phyloP scores from a whole-genome alignment of 495 filamentous ascomycete genomes.

The Xylaria castorea region DNA sequence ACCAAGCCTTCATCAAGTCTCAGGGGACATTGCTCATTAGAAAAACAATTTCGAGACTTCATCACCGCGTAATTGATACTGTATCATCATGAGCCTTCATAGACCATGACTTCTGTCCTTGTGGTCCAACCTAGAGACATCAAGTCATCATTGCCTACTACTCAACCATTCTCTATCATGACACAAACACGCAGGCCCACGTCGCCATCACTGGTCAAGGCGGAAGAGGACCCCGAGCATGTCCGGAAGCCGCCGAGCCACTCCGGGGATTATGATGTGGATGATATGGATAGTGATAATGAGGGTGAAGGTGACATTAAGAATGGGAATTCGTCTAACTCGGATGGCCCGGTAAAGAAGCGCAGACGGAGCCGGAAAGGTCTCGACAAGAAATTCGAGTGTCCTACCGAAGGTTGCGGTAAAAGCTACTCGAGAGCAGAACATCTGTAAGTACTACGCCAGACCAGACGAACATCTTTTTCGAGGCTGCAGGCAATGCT shows the following conservation, averaged over 20 bases:
- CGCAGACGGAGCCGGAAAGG: conserved; percentile 85
- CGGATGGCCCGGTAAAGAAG: conserved; percentile 67
- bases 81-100: conserved; percentile 33
- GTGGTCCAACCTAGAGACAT: conserved; percentile 50
- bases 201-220: conserved; percentile 49
- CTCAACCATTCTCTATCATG: conserved; percentile 49
- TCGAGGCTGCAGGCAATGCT: conserved; percentile 24
- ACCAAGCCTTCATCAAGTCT: conserved; percentile 21
- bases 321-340: conserved; percentile 58
- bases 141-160: conserved; percentile 43
- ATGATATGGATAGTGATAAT: conserved; percentile 29
- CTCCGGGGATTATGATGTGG: conserved; percentile 50
- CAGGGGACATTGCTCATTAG: conserved; percentile 15
- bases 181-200: conserved; percentile 49
- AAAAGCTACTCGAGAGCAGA: conserved; percentile 97
- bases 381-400: conserved; percentile 93
- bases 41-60: conserved; percentile 10
- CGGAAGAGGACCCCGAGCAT: conserved; percentile 51
- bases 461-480: conserved; percentile 5
- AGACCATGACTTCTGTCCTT: conserved; percentile 57
- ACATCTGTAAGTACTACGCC: conserved; percentile 70
- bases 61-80: conserved; percentile 25
- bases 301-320: conserved; percentile 47
- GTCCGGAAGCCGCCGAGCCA: conserved; percentile 56
- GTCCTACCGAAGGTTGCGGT: conserved; percentile 84